A percentile compares a stretch with the other conserved stretches of the same genome.
These are phyloP conservation scores for Bjerkandera adusta DNA, from an alignment of 1,284 basidiomycete species.

Conservation along the genomic window DNA sequence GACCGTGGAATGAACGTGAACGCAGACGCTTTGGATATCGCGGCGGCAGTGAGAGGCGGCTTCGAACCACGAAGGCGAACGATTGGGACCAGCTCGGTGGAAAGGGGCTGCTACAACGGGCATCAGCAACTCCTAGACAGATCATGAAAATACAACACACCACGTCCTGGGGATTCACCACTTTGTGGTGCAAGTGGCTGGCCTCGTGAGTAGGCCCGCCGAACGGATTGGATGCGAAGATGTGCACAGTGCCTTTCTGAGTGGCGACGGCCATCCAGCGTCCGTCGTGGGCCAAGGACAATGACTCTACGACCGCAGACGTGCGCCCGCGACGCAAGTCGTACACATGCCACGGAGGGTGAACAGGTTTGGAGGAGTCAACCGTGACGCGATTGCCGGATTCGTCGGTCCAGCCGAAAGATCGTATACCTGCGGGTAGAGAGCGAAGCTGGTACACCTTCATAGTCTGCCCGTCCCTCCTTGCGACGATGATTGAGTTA, in stretches of 20 bases:
- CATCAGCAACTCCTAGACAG: background rate
- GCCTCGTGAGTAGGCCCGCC: slow-evolving; percentile 64
- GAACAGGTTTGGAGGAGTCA: background rate
- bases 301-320: slow-evolving; percentile 55
- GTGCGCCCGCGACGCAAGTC: slow-evolving; percentile 72
- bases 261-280: slow-evolving; percentile 74
- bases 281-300: slow-evolving; percentile 62
- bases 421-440: too few relatives aligned
- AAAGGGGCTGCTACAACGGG: slow-evolving; percentile 43
- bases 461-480: slow-evolving; percentile 58
- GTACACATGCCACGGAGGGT: slow-evolving; percentile 61
- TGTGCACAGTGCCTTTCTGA: slow-evolving; percentile 61
- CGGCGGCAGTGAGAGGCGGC: slow-evolving; percentile 31
- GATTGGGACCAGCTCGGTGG: slow-evolving; percentile 54
- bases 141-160: slow-evolving; percentile 34
- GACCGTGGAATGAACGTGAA: slow-evolving; percentile 53
- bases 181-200: slow-evolving; percentile 62
- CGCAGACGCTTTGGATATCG: slow-evolving; percentile 41
- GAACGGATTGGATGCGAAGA: slow-evolving; percentile 76
- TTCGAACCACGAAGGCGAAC: slow-evolving; percentile 49
- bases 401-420: background rate
- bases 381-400: background rate
- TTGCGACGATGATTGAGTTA: slow-evolving; percentile 52
- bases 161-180: slow-evolving; percentile 51
- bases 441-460: slow-evolving; percentile 56